These are phyloP conservation scores for Backusella macrospora DNA, from an alignment of 192 early-diverging fungal species.

Conservation along the genomic window DNA sequence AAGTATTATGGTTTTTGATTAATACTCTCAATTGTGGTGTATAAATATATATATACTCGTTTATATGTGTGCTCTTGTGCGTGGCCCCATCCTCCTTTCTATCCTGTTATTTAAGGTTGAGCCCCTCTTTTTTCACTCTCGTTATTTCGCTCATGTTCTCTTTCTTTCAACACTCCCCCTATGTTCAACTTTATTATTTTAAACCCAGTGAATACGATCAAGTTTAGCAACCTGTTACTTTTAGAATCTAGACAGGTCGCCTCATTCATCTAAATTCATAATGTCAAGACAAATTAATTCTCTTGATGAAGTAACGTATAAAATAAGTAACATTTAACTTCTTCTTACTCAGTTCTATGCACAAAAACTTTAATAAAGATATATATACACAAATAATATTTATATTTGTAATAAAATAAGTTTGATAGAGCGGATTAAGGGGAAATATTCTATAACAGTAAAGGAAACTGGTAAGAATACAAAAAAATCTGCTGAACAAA, in stretches of 20 bases:
- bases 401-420: no score
- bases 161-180: neutral
- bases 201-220: neutral
- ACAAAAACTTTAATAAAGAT: no score
- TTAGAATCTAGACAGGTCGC: neutral
- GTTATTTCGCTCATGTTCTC: neutral
- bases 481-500: neutral
- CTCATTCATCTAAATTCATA: neutral
- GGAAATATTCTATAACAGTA: no score
- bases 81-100: neutral
- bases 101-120: conserved; percentile 12
- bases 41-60: neutral
- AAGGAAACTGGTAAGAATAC: no score
- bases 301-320: no score
- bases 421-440: no score
- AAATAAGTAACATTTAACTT: no score
- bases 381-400: no score
- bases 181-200: neutral
- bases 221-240: conserved; percentile 7
- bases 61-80: neutral
- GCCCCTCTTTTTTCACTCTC: neutral
- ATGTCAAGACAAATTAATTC: no score
- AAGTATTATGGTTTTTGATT: neutral
- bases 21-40: neutral
- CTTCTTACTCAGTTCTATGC: no score